These are phyloP conservation scores for Endocalyx cinctus DNA, from an alignment of 2,329 filamentous ascomycete genomes.

Conservation along the genomic window DNA sequence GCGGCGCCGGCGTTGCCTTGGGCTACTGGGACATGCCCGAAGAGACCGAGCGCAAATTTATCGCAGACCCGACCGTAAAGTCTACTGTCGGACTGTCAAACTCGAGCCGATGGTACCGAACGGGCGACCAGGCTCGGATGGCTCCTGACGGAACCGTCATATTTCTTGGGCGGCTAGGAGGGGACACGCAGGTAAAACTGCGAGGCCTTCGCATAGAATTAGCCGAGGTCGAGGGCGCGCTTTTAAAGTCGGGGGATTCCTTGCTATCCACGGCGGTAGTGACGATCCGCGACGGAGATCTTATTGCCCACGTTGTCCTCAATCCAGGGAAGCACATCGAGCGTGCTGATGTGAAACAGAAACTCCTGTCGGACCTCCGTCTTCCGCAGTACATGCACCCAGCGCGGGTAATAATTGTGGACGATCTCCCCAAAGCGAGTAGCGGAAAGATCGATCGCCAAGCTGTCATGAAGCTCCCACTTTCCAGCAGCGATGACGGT, in stretches of 20 bases:
- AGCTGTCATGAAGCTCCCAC: not conserved
- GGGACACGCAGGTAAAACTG: not conserved
- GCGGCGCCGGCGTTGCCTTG: not conserved
- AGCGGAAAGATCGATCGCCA: not conserved
- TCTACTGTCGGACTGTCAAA: too few relatives aligned
- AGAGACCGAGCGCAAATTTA: not conserved
- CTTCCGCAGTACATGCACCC: not conserved
- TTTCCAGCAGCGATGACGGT: not conserved
- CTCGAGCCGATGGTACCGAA: not conserved
- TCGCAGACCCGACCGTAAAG: not conserved
- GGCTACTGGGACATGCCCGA: not conserved
- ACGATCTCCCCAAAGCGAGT: not conserved
- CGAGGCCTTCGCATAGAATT: not conserved
- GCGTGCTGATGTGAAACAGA: too few relatives aligned
- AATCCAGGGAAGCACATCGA: too few relatives aligned
- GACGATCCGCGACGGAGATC: too few relatives aligned
- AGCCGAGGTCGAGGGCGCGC: not conserved
- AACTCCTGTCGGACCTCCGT: too few relatives aligned
- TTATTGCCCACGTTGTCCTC: too few relatives aligned
- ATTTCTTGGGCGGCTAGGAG: not conserved
- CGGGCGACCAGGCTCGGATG: not conserved
- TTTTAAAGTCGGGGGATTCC: too few relatives aligned
- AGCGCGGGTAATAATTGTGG: not conserved
- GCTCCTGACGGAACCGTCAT: not conserved
- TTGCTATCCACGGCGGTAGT: too few relatives aligned